phyloP scores from a whole-genome alignment of 805 yeast genomes.

The Priceomyces melissophilus region DNA sequence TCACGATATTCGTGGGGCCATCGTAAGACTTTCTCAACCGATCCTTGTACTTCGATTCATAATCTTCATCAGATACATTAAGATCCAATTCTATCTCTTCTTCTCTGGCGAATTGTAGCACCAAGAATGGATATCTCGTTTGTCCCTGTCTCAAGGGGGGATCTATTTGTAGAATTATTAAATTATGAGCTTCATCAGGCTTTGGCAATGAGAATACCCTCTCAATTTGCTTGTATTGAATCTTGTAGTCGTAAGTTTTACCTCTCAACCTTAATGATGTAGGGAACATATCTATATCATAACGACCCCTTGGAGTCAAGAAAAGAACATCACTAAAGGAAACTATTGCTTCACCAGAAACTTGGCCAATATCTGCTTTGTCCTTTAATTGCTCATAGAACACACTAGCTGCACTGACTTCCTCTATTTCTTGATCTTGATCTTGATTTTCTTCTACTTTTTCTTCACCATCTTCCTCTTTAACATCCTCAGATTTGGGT shows the following conservation, averaged over 20 bases:
- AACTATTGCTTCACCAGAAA: slow-evolving; percentile 91
- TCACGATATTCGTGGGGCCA: slow-evolving; percentile 79
- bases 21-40: slow-evolving; percentile 75
- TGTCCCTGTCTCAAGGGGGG: slow-evolving; percentile 99
- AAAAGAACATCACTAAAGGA: slow-evolving; percentile 88
- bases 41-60: slow-evolving; percentile 68
- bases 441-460: slow-evolving; percentile 29
- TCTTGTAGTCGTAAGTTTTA: slow-evolving; percentile 94
- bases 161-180: slow-evolving; percentile 84
- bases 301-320: slow-evolving; percentile 97
- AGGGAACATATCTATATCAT: slow-evolving; percentile 91
- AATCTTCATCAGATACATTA: slow-evolving; percentile 80
- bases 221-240: slow-evolving; percentile 86
- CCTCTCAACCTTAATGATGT: slow-evolving; percentile 88
- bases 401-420: slow-evolving; percentile 70
- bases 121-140: slow-evolving; percentile 90
- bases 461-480: slow-evolving; percentile 20
- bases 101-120: slow-evolving; percentile 82
- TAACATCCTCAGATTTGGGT: slow-evolving; percentile 7
- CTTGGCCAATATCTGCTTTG: slow-evolving; percentile 90
- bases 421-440: slow-evolving; percentile 37
- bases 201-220: slow-evolving; percentile 90
- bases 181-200: slow-evolving; percentile 88
- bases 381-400: slow-evolving; percentile 91
- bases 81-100: slow-evolving; percentile 90